Conservation (phyloP, 495 filamentous ascomycete species). For the Neurospora terricola region DNA sequence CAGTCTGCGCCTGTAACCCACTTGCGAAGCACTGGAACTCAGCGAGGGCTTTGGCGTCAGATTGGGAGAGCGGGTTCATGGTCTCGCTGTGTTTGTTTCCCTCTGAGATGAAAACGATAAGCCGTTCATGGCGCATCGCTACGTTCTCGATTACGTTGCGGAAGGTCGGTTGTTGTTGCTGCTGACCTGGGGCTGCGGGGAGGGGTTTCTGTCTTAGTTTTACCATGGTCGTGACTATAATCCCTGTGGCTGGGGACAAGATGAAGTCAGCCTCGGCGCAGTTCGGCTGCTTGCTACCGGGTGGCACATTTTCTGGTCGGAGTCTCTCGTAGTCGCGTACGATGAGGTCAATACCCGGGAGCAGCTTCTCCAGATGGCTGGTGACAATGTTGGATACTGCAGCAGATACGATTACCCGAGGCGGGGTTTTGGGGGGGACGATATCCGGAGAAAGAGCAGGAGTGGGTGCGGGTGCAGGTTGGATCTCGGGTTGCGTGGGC, state of each 20-base stretch:
- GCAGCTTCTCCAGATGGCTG: slow-evolving; percentile 35
- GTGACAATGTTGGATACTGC: slow-evolving; percentile 37
- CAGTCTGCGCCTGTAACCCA: slow-evolving; percentile 21
- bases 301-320: slow-evolving; percentile 22
- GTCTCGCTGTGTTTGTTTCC: slow-evolving; percentile 29
- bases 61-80: slow-evolving; percentile 25
- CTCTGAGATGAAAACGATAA: slow-evolving; percentile 62
- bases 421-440: slow-evolving; percentile 12
- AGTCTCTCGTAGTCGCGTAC: slow-evolving; percentile 47
- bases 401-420: slow-evolving; percentile 39
- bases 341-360: slow-evolving; percentile 45
- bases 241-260: slow-evolving; percentile 57
- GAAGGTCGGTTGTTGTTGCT: slow-evolving; percentile 33
- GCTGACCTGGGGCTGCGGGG: slow-evolving; percentile 42
- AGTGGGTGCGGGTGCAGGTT: slow-evolving; percentile 8
- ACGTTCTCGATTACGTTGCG: slow-evolving; percentile 47
- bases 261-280: slow-evolving; percentile 66
- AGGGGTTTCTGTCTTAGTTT: slow-evolving; percentile 62
- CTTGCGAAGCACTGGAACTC: slow-evolving; percentile 45
- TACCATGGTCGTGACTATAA: slow-evolving; percentile 63
- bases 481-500: background rate
- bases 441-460: slow-evolving; percentile 15
- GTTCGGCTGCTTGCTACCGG: slow-evolving; percentile 23
- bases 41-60: slow-evolving; percentile 42
- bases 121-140: slow-evolving; percentile 52